A percentile compares a stretch with the other conserved stretches of the same genome.
Conservation (phyloP, 345 rosid genomes). For the Murraya paniculata region DNA sequence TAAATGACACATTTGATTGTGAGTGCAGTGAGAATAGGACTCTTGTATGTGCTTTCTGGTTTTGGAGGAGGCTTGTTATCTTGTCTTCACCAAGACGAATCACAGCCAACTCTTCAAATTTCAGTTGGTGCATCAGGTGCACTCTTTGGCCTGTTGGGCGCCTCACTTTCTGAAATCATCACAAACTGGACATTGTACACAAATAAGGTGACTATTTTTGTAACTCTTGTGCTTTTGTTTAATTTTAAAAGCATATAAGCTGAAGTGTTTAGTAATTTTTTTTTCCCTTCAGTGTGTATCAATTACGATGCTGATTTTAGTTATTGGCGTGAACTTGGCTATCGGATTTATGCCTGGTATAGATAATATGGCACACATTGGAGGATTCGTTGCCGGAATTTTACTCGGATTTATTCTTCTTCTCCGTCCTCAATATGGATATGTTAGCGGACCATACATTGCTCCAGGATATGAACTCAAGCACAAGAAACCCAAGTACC, state of each 20-base stretch:
- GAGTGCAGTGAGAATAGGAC: slow-evolving; percentile 67
- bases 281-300: slow-evolving; percentile 58
- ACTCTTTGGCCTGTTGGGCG: slow-evolving; percentile 87
- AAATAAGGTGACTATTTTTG: slow-evolving; percentile 55
- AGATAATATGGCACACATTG: slow-evolving; percentile 83
- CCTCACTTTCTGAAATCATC: slow-evolving; percentile 88
- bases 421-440: slow-evolving; percentile 83
- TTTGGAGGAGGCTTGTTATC: slow-evolving; percentile 80
- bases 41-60: slow-evolving; percentile 66
- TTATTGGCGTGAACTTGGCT: slow-evolving; percentile 62
- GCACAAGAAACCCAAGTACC: slow-evolving; percentile 55
- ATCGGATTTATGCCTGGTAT: slow-evolving; percentile 76
- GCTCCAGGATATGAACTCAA: slow-evolving; percentile 54
- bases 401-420: slow-evolving; percentile 78
- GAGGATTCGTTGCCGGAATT: slow-evolving; percentile 78
- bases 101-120: slow-evolving; percentile 21
- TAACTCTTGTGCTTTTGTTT: not conserved
- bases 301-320: slow-evolving; percentile 47
- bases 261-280: not conserved
- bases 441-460: slow-evolving; percentile 46
- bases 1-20: not conserved
- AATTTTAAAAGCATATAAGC: not conserved
- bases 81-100: slow-evolving; percentile 31
- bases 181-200: slow-evolving; percentile 86
- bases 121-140: slow-evolving; percentile 99